Base-by-base conservation (phyloP, 1,139 yeast genomes). In the Wickerhamomyces sp. region DNA sequence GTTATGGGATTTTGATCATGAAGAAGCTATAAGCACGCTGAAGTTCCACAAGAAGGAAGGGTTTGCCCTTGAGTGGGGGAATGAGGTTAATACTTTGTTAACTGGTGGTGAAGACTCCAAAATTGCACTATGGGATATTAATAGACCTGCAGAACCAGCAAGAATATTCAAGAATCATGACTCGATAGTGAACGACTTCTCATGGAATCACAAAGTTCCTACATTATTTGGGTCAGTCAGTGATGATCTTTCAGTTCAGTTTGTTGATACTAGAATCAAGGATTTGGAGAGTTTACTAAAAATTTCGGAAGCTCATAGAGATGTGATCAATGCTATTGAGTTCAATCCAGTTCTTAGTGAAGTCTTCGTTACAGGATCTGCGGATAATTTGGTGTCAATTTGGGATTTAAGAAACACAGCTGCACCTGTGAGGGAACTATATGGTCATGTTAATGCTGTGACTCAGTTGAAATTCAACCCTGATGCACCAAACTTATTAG, bases 401-500 rank as follows among this genome's bases (percentile, higher is more conserved):
- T 80, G 85, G 81, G 95, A 87, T 57, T 47, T 83, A 21, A 67
- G 95, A 47, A 59, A 60, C 33, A 48, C 67, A 10, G 44, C 52
- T 1, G 36, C 42, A 6, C 64, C 66, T 12, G 35, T 60, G 22
- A 51, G 52, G 40, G 46, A 54, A 32, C 54, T 65, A 16, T 56
- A 60, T 26, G 77, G 77, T 7, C 92, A 83, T 52, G 51, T 63
- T 5, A 81, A 72, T 28, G 67, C 82, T 1, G 69, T 87, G 7
- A 80, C 87, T 1, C 71, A 76, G 37, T 60, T 85, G 22, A 73
- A 80, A 51, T 88, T 94, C 86, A 84, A 84, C 46, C 84, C 85
- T 0, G 67, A 61, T 31, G 64, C 62, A 34, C 72, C 72, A 31
- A 67, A 76, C n/a, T 62, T 83, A 5, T 59, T 87, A 24, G 90